A percentile compares a stretch with the other conserved stretches of the same genome.
phyloP scores from a whole-genome alignment of 176 grass and related monocot genomes.

The Eremochloa ophiuroides region DNA sequence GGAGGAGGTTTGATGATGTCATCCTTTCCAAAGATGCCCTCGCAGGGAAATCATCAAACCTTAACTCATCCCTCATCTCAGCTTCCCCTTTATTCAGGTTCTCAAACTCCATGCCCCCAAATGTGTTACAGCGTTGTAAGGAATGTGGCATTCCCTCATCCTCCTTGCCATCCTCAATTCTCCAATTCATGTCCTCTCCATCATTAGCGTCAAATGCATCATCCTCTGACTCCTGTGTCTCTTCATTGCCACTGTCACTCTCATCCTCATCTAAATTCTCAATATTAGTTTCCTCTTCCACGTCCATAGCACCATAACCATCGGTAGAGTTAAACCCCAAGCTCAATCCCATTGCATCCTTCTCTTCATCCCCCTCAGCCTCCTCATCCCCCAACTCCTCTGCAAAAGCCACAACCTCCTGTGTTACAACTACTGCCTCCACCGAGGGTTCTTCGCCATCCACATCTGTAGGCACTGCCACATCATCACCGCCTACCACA shows the following conservation, averaged over 20 bases:
- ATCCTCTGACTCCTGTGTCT: constrained; percentile 27
- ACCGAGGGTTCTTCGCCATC: constrained; percentile 17
- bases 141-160: constrained; percentile 39
- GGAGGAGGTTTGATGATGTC: constrained; percentile 76
- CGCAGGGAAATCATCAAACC: constrained; percentile 46
- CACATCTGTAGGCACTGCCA: neutral
- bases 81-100: constrained; percentile 69
- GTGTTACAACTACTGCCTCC: constrained; percentile 9
- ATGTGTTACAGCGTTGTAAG: constrained; percentile 42
- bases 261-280: constrained; percentile 43
- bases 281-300: constrained; percentile 29
- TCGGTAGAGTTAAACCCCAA: constrained; percentile 31
- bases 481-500: neutral
- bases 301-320: constrained; percentile 40
- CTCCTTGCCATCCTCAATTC: constrained; percentile 35
- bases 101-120: constrained; percentile 68
- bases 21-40: constrained; percentile 71
- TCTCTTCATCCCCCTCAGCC: constrained; percentile 28
- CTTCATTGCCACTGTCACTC: constrained; percentile 35
- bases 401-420: constrained; percentile 12
- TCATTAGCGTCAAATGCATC: constrained; percentile 48
- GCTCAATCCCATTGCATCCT: constrained; percentile 35
- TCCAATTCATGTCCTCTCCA: constrained; percentile 50
- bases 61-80: constrained; percentile 50
- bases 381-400: constrained; percentile 24